Base-by-base conservation (phyloP, 805 yeast species). In the Tetrapisispora nanseiensis region DNA sequence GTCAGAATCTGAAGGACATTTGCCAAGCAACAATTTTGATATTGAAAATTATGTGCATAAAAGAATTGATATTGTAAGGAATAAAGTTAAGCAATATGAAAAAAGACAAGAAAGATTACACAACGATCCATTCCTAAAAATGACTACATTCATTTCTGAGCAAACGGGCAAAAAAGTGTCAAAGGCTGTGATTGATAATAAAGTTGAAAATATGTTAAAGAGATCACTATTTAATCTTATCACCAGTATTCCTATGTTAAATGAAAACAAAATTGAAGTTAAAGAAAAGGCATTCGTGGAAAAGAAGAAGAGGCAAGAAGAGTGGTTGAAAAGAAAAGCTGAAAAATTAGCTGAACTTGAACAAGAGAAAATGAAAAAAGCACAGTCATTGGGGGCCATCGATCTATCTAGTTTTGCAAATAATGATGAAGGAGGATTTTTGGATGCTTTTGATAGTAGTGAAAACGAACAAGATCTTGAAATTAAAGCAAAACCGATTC, bases 21-120 rank as follows among this genome's bases (percentile, higher is more conserved):
- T 23, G 16, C 5, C 31, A 20, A 23, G 46, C 16, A 61, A 57
- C 39, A 51, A 55, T 12, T 74, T 80, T 47, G 80, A 82, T 59
- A 68, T 83, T 31, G 75, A 69, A 12, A 75, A 65, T 32, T 79
- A 78, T 55, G 79, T 86, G 0, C 59, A 65, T 19, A 69, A 68
- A 30, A 63, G 86, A 40, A 48, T 68, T 15, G 57, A 53, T 8
- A 48, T 63, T 13, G 58, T 75, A 4, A 51, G 59, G 47, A 66
- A 55, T 40, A 59, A 55, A 47, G 68, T 57, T 1, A 22, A 42
- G 15, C 49, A 51, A 10, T 56, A 47, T 40, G 65, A 61, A 41
- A 37, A 48, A 15, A 49, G 41, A 33, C 49, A 50, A 37, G 42
- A 50, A 33, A 42, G 45, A 28, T 30, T 40, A n/a, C 45, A 48